phyloP scores from a whole-genome alignment of 495 filamentous ascomycete species.

The Penicillium goetzii region DNA sequence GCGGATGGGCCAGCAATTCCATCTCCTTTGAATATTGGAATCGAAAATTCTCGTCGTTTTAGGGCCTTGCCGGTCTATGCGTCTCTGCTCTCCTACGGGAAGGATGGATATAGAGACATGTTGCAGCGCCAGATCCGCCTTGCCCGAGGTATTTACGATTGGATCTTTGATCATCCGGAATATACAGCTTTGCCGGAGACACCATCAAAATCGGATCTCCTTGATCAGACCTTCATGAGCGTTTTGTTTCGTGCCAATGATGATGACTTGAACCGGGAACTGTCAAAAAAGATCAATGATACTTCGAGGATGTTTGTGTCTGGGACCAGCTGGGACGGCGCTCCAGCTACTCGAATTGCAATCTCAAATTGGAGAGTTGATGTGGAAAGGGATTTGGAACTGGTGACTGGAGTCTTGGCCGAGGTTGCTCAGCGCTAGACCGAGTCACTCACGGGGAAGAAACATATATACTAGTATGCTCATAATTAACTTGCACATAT shows the following conservation, averaged over 20 bases:
- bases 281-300: constrained; percentile 73
- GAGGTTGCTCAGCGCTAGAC: constrained; percentile 24
- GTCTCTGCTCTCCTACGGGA: constrained; percentile 74
- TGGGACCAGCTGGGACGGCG: constrained; percentile 74
- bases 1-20: constrained; percentile 54
- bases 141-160: constrained; percentile 66
- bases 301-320: constrained; percentile 80
- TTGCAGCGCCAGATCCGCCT: constrained; percentile 71
- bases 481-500: not conserved
- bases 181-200: constrained; percentile 69
- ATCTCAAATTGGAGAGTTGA: constrained; percentile 77
- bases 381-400: constrained; percentile 39
- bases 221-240: constrained; percentile 67
- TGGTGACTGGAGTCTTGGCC: constrained; percentile 44
- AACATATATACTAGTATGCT: not conserved
- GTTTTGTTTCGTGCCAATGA: constrained; percentile 82
- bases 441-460: not conserved
- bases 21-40: constrained; percentile 83
- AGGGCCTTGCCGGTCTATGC: constrained; percentile 88
- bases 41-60: constrained; percentile 92
- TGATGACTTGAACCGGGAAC: constrained; percentile 61
- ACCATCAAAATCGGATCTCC: constrained; percentile 36
- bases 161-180: constrained; percentile 56
- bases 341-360: constrained; percentile 75
- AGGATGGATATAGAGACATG: constrained; percentile 69